Base-by-base conservation (phyloP, 352 stramenopile genomes). In the Phytopythium vexans region DNA sequence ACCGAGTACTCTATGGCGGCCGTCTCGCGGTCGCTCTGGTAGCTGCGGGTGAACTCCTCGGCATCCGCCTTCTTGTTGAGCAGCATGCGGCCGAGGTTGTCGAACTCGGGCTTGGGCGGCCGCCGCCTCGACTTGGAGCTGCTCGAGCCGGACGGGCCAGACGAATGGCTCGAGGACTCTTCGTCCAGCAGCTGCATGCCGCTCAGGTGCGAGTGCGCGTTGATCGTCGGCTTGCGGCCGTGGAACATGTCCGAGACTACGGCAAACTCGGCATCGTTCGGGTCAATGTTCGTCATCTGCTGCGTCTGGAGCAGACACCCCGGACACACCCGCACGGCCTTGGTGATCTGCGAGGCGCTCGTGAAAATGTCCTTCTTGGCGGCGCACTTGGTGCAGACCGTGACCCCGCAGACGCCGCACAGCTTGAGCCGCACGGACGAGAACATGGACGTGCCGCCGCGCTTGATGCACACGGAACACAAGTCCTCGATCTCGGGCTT, bases 341-440 rank as follows among this genome's bases (percentile, higher is more conserved):
- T 49, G 41, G 52, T 68, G 3, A 56, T 44, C 12, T 56, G 50
- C 3, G 57, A 49, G 2, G 39, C 12, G 0, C 74, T 68, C 1
- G 73, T 33, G 16, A 89, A 82, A 8, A 84, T 52, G 14, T 56
- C 56, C 41, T 77, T 73, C 39, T 87, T 89, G 4, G 68, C 41
- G 9, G 62, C 63, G 57, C 78, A 89, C 52, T 75, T 60, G 0
- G 49, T 55, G 41, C 75, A 87, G 8, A 87, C 64, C 0, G 66
- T 60, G 4, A 52, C 47, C 31, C 63, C 60, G 48, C 78, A 89
- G 7, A 86, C 54, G 12, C 60, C 59, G 12, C 78, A 89, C 3
- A 54, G 36, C 8, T 68, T 64, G 3, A 72, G 51, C 15, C 65
- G 46, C 11, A 56, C 50, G 3, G 59, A 49, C 21, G 55, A 43